A percentile compares a stretch with the other conserved stretches of the same genome.
These are phyloP conservation scores for Gymnopus androsaceus DNA, from an alignment of 1,284 basidiomycete species.

Conservation along the genomic window DNA sequence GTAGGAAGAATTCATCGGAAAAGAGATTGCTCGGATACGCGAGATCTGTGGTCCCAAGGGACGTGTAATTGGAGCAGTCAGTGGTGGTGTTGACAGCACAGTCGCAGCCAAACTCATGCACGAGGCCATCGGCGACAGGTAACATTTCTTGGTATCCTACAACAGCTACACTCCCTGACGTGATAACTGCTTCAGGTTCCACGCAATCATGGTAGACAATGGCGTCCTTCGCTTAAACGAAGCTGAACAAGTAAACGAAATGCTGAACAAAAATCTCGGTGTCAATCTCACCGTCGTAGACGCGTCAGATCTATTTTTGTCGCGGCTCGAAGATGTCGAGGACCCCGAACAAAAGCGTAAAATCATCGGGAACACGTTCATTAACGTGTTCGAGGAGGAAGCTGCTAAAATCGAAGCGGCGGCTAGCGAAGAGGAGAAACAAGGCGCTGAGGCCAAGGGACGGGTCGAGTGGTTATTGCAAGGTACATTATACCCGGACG, in stretches of 20 bases:
- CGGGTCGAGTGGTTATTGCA: constrained; percentile 97
- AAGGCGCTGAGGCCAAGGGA: constrained; percentile 75
- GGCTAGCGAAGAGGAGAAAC: constrained; percentile 75
- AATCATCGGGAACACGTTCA: constrained; percentile 99
- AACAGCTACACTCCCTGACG: constrained; percentile 1
- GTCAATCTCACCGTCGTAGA: constrained; percentile 97
- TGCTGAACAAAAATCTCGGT: constrained; percentile 92
- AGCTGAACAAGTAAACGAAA: constrained; percentile 90
- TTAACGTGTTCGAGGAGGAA: constrained; percentile 95
- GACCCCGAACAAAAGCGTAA: constrained; percentile 98
- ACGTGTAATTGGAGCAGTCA: constrained; percentile 97
- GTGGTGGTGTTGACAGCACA: constrained; percentile 96
- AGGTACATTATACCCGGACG: constrained; percentile 99
- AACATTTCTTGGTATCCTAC: constrained; percentile 22
- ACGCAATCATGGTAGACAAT: constrained; percentile 99
- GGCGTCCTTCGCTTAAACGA: constrained; percentile 95
- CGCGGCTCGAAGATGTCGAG: constrained; percentile 86
- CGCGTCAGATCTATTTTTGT: constrained; percentile 92
- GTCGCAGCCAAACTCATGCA: constrained; percentile 99
- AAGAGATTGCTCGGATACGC: constrained; percentile 93
- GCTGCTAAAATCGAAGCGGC: constrained; percentile 87
- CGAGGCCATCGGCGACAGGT: constrained; percentile 97
- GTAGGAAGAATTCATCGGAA: constrained; percentile 96
- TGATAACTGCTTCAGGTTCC: constrained; percentile 65
- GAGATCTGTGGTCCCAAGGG: constrained; percentile 95